phyloP scores from a whole-genome alignment of 176 grass and related monocot genomes.

The Carex littledalei region DNA sequence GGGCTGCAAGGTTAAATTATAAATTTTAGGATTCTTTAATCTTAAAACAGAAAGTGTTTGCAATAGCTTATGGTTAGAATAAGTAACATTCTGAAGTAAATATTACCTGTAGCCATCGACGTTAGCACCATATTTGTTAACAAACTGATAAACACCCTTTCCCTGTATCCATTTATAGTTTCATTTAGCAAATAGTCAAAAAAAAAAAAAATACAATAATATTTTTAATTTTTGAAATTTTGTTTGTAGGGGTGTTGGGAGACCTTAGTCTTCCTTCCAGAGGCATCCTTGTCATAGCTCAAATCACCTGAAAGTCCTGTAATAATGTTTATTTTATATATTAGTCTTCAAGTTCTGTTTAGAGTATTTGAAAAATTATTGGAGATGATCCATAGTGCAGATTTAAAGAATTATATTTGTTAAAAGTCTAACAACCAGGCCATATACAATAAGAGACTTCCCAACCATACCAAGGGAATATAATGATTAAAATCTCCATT shows the following conservation, averaged over 20 bases:
- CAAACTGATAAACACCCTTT: constrained; percentile 77
- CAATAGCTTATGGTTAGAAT: neutral
- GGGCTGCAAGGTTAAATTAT: constrained; percentile 41
- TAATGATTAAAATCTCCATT: neutral
- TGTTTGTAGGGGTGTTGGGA: neutral
- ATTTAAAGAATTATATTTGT: neutral
- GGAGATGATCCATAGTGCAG: neutral
- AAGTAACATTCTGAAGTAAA: neutral
- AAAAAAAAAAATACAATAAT: constrained; percentile 4
- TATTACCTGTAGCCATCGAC: constrained; percentile 68
- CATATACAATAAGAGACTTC: neutral
- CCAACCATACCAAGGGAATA: neutral
- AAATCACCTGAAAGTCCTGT: constrained; percentile 44
- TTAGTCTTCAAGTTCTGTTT: neutral
- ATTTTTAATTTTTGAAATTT: neutral
- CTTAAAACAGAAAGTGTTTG: neutral
- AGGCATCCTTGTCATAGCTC: constrained; percentile 41
- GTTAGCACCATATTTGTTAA: constrained; percentile 79
- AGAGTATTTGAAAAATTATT: neutral
- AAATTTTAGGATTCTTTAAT: neutral
- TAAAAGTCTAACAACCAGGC: neutral
- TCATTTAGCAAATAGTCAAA: neutral
- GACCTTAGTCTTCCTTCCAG: constrained; percentile 56
- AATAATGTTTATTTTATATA: neutral
- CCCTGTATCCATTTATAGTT: constrained; percentile 36